Evolutionary conservation across 108 stramenopile genomes (phyloP), one percentile per base, ranked within the genome.

Genomic region (Cylindrotheca fusiformis): DNA sequence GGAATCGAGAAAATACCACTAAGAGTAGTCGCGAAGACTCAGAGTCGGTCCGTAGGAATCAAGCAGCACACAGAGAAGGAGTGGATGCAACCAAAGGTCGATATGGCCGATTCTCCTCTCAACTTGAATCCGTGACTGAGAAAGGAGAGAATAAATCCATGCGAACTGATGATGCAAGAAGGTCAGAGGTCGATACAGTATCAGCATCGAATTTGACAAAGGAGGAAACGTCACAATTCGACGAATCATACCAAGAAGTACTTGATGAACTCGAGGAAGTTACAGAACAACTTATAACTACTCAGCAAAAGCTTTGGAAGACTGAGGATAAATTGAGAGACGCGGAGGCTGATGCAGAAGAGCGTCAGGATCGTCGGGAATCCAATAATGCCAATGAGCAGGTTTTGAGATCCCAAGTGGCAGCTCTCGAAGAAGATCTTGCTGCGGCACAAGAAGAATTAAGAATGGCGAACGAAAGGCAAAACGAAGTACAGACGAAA

Each of bases 211-310:
- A 41, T 41, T 14, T 41, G 36, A 41, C 36, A 41, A 41, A 41
- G 36, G 36, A 14, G 19, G 27, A 25, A 4, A 36, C 14, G 2
- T 52, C 32, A 10, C 21, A 12, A 5, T 0, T 64, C 10, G 67
- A 75, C 53, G 77, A 70, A 14, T 79, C 83, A 50, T 79, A 79
- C 28, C 48, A 31, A 55, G 79, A 74, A 24, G 49, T 87, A 10
- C 77, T 79, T 32, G 80, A 84, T 52, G 87, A 88, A 53, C 67
- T 88, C 31, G 87, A 88, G 52, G 30, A 69, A 4, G 82, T 83
- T 12, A 83, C 84, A 0, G 87, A 85, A 51, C 81, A 83, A 57
- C 63, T 88, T 22, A 79, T 83, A 52, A 69, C 69, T 10, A 73
- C 86, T 8, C 79, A 85, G 58, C 71, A 77, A 46, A 79, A 77